phyloP scores from a whole-genome alignment of 176 grass and related monocot genomes.

The Sorghum bicolor region DNA sequence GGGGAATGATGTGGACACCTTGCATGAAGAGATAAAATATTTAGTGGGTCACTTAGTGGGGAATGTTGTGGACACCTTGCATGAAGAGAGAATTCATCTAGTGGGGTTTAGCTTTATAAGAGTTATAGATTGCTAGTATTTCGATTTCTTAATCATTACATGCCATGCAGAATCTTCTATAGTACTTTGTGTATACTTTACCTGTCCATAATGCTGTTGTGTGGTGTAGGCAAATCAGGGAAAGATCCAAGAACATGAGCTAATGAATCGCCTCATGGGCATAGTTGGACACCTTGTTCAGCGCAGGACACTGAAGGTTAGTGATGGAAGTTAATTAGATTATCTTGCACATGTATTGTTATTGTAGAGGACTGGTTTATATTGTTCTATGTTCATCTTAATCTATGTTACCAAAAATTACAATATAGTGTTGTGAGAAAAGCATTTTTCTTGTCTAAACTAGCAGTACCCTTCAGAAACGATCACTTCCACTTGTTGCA shows the following conservation, averaged over 20 bases:
- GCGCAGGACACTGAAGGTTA: constrained; percentile 91
- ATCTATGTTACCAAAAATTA: constrained; percentile 11
- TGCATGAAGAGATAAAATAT: too few species aligned
- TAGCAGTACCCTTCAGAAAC: neutral
- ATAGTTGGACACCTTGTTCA: constrained; percentile 95
- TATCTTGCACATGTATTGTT: constrained; percentile 2
- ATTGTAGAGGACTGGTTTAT: neutral
- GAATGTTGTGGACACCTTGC: too few species aligned
- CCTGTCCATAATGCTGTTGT: constrained; percentile 27
- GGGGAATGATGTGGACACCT: too few species aligned
- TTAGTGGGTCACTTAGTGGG: too few species aligned
- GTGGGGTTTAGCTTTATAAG: too few species aligned
- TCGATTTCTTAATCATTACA: neutral
- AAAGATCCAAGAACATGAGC: constrained; percentile 80
- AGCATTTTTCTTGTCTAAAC: neutral
- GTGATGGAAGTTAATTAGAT: constrained; percentile 29
- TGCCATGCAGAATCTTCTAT: neutral
- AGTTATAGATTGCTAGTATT: neutral
- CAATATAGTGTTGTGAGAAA: neutral
- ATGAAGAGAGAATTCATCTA: too few species aligned
- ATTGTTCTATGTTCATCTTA: neutral
- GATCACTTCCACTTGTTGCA: constrained; percentile 1
- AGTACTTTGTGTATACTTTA: neutral
- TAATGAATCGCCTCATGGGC: constrained; percentile 88
- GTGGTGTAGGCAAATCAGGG: constrained; percentile 68